Conservation (phyloP, 441 rosid species). For the Erodium texanum region DNA sequence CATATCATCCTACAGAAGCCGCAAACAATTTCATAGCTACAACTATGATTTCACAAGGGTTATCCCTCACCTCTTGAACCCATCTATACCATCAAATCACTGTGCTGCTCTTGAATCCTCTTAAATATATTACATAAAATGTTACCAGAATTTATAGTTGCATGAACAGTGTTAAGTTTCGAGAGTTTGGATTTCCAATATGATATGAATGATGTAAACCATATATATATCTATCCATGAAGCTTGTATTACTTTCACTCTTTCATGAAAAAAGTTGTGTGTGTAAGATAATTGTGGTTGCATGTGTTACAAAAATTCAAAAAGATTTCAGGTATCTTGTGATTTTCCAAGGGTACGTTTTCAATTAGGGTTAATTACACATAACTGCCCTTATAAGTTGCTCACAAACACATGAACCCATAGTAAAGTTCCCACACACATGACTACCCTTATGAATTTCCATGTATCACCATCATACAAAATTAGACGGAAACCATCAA, state of each 20-base stretch:
- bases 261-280: not conserved
- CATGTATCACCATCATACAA: too few relatives aligned
- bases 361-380: too few relatives aligned
- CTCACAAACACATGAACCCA: too few relatives aligned
- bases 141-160: conserved; percentile 11
- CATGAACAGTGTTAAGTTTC: conserved; percentile 7
- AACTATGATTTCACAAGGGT: conserved; percentile 59
- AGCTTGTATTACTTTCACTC: not conserved
- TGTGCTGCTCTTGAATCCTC: conserved; percentile 16
- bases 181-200: not conserved
- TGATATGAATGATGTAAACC: conserved; percentile 4
- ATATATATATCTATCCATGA: not conserved
- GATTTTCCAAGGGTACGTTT: too few relatives aligned
- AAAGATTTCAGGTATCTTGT: not conserved
- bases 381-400: too few relatives aligned
- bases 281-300: conserved; percentile 10
- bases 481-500: too few relatives aligned
- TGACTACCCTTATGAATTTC: too few relatives aligned
- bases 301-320: not conserved
- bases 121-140: conserved; percentile 11
- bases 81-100: conserved; percentile 14
- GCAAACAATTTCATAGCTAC: conserved; percentile 67
- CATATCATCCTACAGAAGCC: conserved; percentile 93
- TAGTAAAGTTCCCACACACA: too few relatives aligned
- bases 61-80: conserved; percentile 62